Conservation (phyloP, 2,329 filamentous ascomycete species). For the Xylariaceae sp. region DNA sequence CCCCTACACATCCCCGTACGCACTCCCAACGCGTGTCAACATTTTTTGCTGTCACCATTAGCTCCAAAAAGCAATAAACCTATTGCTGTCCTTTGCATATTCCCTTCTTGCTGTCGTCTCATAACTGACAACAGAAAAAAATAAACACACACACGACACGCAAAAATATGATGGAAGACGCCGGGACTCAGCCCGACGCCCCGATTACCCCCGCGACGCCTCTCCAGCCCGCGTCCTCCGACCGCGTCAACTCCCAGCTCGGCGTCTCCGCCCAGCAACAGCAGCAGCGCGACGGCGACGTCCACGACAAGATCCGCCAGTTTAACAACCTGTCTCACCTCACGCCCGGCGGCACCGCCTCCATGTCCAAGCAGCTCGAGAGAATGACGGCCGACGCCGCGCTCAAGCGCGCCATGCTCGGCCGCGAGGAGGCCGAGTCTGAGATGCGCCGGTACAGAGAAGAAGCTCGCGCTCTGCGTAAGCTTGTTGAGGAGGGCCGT, state of each 20-base stretch:
- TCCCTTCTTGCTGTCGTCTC: too few relatives aligned
- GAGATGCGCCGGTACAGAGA: constrained; percentile 60
- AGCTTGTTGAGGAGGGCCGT: constrained; percentile 58
- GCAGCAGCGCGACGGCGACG: constrained; percentile 29
- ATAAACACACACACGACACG: not conserved
- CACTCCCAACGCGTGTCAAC: not conserved
- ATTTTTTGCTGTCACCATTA: too few relatives aligned
- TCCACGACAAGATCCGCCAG: constrained; percentile 34
- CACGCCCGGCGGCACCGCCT: constrained; percentile 8
- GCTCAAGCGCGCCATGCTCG: constrained; percentile 60
- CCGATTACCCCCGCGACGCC: constrained; percentile 22
- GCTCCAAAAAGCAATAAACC: too few relatives aligned
- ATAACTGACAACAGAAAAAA: too few relatives aligned
- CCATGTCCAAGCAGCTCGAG: constrained; percentile 53
- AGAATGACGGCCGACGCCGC: constrained; percentile 61
- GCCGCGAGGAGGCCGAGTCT: constrained; percentile 66
- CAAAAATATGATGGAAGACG: constrained; percentile 25
- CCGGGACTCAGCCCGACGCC: constrained; percentile 22
- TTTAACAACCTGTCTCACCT: constrained; percentile 31
- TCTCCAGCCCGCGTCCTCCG: constrained; percentile 29
- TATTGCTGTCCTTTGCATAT: not conserved
- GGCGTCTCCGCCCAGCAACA: constrained; percentile 17
- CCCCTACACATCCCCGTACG: not conserved
- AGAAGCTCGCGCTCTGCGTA: constrained; percentile 51
- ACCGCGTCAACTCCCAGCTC: constrained; percentile 31